Conservation (phyloP, 176 grass and related monocot species). For the Rhipidocladum racemiflorum region DNA sequence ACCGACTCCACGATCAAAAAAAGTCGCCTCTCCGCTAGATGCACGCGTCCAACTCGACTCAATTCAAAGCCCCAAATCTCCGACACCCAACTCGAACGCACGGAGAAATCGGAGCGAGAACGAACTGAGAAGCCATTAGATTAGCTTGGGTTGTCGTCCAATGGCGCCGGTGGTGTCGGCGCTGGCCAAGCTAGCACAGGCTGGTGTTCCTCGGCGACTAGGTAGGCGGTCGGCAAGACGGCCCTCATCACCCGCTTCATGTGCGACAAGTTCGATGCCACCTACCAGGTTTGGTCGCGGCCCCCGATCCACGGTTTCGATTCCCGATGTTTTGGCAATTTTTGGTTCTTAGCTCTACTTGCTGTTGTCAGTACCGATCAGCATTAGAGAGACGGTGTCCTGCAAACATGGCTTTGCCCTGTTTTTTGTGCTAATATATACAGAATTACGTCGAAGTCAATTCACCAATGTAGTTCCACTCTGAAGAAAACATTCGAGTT, state of each 20-base stretch:
- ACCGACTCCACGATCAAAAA: not conserved
- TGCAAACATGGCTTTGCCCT: not conserved
- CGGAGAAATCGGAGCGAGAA: no score
- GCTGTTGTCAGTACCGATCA: not conserved
- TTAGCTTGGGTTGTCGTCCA: not conserved
- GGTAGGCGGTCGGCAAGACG: constrained; percentile 74
- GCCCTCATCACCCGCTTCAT: constrained; percentile 90
- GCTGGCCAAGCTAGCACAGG: constrained; percentile 79
- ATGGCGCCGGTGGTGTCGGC: constrained; percentile 59
- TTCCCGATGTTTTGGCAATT: not conserved
- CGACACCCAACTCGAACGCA: not conserved
- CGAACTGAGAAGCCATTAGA: not conserved
- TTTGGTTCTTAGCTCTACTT: not conserved
- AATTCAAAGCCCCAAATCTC: not conserved
- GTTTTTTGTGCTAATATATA: not conserved
- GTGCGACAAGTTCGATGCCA: constrained; percentile 85
- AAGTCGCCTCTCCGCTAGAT: constrained; percentile 37
- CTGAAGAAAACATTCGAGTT: not conserved
- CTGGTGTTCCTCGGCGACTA: constrained; percentile 87
- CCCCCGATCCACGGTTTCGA: not conserved
- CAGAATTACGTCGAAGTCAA: not conserved
- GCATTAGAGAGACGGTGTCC: not conserved
- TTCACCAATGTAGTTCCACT: not conserved
- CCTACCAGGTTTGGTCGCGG: constrained; percentile 55
- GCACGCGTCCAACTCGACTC: constrained; percentile 3